These are phyloP conservation scores for Rhizophagus clarus DNA, from an alignment of 192 early-diverging fungal genomes.

Conservation along the genomic window DNA sequence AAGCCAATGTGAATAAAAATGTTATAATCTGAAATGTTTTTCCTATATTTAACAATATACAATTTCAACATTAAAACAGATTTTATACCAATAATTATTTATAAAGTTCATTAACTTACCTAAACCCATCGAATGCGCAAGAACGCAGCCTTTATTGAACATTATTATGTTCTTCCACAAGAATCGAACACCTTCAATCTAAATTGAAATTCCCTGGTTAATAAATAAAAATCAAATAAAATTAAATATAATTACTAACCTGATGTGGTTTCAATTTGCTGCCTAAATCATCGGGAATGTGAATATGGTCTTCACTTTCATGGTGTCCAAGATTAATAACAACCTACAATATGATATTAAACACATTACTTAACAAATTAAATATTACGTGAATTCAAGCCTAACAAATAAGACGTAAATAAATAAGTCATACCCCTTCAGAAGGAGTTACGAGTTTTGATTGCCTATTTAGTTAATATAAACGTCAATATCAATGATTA, in stretches of 20 bases:
- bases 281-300: slow-evolving; percentile 58
- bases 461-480: background rate
- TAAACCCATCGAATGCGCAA: slow-evolving; percentile 87
- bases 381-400: too few relatives aligned
- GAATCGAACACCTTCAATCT: slow-evolving; percentile 76
- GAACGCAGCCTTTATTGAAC: slow-evolving; percentile 72
- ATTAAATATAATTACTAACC: slow-evolving; percentile 14
- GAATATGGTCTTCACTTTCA: slow-evolving; percentile 52
- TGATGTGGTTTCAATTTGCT: slow-evolving; percentile 68
- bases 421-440: background rate
- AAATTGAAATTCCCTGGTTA: slow-evolving; percentile 15
- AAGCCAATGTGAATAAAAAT: slow-evolving; percentile 69
- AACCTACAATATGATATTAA: background rate
- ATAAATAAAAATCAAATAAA: background rate
- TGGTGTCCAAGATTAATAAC: slow-evolving; percentile 67
- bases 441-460: background rate
- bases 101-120: slow-evolving; percentile 40
- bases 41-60: slow-evolving; percentile 29
- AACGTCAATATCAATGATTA: background rate
- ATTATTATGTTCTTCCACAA: slow-evolving; percentile 81
- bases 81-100: background rate
- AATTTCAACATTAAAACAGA: too few relatives aligned
- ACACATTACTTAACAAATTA: too few relatives aligned
- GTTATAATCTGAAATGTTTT: slow-evolving; percentile 81
- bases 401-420: background rate